Conservation (phyloP, 768 basidiomycete genomes). For the Macrocybe gigantea region DNA sequence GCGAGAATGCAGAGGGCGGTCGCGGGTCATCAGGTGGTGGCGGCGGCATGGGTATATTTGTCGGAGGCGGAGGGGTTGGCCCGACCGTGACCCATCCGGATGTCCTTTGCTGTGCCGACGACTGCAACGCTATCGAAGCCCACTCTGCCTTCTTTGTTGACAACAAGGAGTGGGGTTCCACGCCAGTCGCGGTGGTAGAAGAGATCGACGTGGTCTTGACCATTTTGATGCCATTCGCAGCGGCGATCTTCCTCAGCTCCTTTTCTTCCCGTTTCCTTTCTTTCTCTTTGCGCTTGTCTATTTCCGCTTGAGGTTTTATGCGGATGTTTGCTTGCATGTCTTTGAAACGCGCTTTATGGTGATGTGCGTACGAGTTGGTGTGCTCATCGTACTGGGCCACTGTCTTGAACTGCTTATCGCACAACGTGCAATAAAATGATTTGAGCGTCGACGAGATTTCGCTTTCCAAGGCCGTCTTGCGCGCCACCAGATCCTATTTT, state of each 20-base stretch:
- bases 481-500: slow-evolving; percentile 55
- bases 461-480: slow-evolving; percentile 55
- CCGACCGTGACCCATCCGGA: slow-evolving; percentile 47
- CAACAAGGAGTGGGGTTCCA: neutral
- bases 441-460: slow-evolving; percentile 66
- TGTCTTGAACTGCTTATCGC: slow-evolving; percentile 84
- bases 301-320: slow-evolving; percentile 57
- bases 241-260: slow-evolving; percentile 78
- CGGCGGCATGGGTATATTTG: slow-evolving; percentile 8
- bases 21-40: slow-evolving; percentile 7
- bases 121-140: slow-evolving; percentile 28
- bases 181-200: slow-evolving; percentile 15
- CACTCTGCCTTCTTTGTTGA: slow-evolving; percentile 40
- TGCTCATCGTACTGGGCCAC: slow-evolving; percentile 88
- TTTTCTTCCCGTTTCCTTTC: slow-evolving; percentile 83
- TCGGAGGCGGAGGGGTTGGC: slow-evolving; percentile 8
- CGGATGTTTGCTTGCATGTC: slow-evolving; percentile 79
- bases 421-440: slow-evolving; percentile 76
- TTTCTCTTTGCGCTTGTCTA: slow-evolving; percentile 77
- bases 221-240: slow-evolving; percentile 75
- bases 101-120: slow-evolving; percentile 31
- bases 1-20: slow-evolving; percentile 8
- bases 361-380: slow-evolving; percentile 84
- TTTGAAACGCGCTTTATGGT: slow-evolving; percentile 75
- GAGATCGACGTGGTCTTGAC: slow-evolving; percentile 30